Percentiles rank a stretch among this genome's conserved stretches.
These are phyloP conservation scores for Coemansia sp. DNA, from an alignment of 192 early-diverging fungal species.

Conservation along the genomic window DNA sequence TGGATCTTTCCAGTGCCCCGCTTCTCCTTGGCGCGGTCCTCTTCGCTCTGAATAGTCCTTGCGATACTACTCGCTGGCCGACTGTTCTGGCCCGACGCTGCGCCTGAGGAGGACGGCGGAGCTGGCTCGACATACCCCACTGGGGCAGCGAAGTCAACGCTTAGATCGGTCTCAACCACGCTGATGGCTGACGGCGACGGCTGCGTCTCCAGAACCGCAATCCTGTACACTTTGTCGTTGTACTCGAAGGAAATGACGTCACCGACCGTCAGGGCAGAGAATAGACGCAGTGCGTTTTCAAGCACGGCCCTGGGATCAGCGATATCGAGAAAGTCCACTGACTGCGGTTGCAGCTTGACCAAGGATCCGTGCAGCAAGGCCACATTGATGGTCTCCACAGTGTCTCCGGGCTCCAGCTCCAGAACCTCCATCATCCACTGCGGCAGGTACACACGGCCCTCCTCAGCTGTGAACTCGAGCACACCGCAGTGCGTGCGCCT, in stretches of 20 bases:
- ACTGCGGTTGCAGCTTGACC: conserved; percentile 98
- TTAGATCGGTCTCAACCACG: conserved; percentile 96
- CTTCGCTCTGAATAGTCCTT: conserved; percentile 30
- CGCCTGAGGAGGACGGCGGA: conserved; percentile 8
- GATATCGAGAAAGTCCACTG: conserved; percentile 94
- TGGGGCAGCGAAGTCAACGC: conserved; percentile 96
- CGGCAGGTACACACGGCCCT: conserved; percentile 92
- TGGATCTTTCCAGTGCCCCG: conserved; percentile 11
- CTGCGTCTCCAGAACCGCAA: conserved; percentile 87
- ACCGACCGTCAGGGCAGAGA: conserved; percentile 86
- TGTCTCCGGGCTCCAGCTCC: conserved; percentile 68
- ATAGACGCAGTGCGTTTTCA: conserved; percentile 90
- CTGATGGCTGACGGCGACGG: conserved; percentile 81
- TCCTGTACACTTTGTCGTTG: conserved; percentile 83
- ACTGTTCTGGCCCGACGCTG: conserved; percentile 10
- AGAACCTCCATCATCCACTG: conserved; percentile 99
- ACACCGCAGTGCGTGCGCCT: conserved; percentile 90
- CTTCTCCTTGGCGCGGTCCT: conserved; percentile 36
- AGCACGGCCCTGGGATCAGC: conserved; percentile 95
- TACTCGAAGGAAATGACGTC: conserved; percentile 93
- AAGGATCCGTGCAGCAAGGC: conserved; percentile 78
- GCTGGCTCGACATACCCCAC: conserved; percentile 92
- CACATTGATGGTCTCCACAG: conserved; percentile 78
- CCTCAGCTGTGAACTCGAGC: conserved; percentile 97
- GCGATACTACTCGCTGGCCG: conserved; percentile 50